phyloP scores from a whole-genome alignment of 2,329 filamentous ascomycete species.

The Aspergillus fischeri region DNA sequence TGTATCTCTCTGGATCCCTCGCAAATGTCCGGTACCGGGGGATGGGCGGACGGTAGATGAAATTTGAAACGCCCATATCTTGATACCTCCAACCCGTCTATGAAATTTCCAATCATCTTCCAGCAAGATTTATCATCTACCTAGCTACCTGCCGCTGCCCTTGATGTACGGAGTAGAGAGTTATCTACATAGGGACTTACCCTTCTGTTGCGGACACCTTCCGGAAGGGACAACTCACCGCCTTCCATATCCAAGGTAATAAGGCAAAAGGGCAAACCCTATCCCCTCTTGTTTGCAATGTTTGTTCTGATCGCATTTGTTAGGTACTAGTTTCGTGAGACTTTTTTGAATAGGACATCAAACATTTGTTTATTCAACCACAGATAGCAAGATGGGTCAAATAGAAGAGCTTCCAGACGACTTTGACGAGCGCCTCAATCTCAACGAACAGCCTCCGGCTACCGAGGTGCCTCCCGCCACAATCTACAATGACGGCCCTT shows the following conservation, averaged over 20 bases:
- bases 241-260: neutral
- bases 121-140: neutral
- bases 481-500: conserved; percentile 4
- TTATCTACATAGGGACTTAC: no score
- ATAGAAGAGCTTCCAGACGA: conserved; percentile 50
- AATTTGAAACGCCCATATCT: no score
- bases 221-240: neutral
- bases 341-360: neutral
- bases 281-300: conserved; percentile 27
- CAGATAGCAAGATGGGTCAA: conserved; percentile 45
- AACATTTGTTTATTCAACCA: conserved; percentile 1
- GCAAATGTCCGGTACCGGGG: neutral
- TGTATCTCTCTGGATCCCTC: neutral
- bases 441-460: conserved; percentile 32
- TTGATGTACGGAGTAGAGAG: no score
- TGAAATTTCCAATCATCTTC: neutral
- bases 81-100: no score
- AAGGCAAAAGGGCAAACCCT: conserved; percentile 10
- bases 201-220: no score
- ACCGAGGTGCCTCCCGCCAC: conserved; percentile 6
- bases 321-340: neutral
- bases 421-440: conserved; percentile 45
- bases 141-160: no score
- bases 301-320: conserved; percentile 17
- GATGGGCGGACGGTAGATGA: neutral